Conservation (phyloP, 2,329 filamentous ascomycete genomes). For the Neonectria sp. region DNA sequence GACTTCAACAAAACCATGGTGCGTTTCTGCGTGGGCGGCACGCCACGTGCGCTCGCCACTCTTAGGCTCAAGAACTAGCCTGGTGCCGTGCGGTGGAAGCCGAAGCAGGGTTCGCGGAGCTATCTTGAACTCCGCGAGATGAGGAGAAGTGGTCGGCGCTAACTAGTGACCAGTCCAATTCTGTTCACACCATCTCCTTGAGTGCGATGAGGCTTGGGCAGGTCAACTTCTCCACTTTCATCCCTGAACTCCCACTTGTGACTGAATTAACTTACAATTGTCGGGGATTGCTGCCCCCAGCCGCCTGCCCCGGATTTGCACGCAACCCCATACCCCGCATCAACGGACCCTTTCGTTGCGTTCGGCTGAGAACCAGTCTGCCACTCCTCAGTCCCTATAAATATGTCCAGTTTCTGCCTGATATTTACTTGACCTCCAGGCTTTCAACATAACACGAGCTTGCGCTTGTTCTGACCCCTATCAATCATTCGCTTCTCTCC, state of each 20-base stretch:
- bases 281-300: too few relatives aligned
- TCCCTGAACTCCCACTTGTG: neutral
- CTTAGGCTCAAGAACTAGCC: neutral
- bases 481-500: neutral
- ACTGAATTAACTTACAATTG: too few relatives aligned
- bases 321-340: constrained; percentile 4
- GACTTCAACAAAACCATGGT: neutral
- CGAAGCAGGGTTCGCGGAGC: constrained; percentile 15
- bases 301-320: constrained; percentile 2
- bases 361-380: neutral
- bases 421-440: constrained; percentile 1
- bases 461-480: neutral
- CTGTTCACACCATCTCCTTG: constrained; percentile 7
- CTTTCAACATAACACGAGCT: neutral
- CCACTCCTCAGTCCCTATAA: neutral
- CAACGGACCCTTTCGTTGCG: neutral
- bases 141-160: too few relatives aligned
- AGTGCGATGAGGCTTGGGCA: neutral
- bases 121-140: constrained; percentile 3
- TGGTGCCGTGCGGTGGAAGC: neutral
- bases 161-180: neutral
- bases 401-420: neutral
- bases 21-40: neutral
- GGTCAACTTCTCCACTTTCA: neutral
- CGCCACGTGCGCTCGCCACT: neutral